Base-by-base conservation (phyloP, 225 moss, liverwort and hornwort genomes). In the Marchantia polymorpha region DNA sequence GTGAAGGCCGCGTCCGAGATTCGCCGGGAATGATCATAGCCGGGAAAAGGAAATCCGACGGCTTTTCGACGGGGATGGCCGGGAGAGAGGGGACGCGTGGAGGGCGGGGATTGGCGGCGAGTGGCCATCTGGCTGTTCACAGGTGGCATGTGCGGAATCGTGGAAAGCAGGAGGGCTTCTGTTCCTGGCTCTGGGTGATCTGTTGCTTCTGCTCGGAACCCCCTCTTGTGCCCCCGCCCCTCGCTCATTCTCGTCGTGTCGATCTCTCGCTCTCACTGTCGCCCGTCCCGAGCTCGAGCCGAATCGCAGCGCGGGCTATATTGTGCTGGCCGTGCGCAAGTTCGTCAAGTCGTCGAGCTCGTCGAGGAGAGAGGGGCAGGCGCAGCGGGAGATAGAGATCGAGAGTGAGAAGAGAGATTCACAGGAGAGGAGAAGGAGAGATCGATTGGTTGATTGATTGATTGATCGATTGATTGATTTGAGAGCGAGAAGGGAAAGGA, bases 71-170 rank as follows among this genome's bases (percentile, higher is more conserved):
- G 58, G 20, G 20, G 39, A 58, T 58, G 58, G 58, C 13, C 13
- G 0, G 58, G 25, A 23, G n/a, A 63, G n/a, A 0, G 25, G 7
- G 10, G 30, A 67, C 12, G 29, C 67, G 67, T 67, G 67, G 67
- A 29, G 67, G 0, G 25, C 10, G 0, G 5, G 2, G 12, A 67
- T 31, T 67, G 67, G 67, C 1, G 26, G 66, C 6, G 2, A 39
- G 6, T 12, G 17, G 67, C 67, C 30, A 64, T 64, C 64, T 7
- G 64, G 17, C 69, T 69, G 69, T 69, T 69, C 69, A 47, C 47
- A 69, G 47, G 69, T 69, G 69, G 47, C 39, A 69, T 69, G 69
- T 17, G 69, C 20, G 69, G 69, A 39, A 46, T 69, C 69, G 69
- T 69, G 69, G 69, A 69, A 48, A 69, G 69, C 12, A 47, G 69